Conservation (phyloP, 202 grass and related monocot genomes). For the Cymbopogon flexuosus region DNA sequence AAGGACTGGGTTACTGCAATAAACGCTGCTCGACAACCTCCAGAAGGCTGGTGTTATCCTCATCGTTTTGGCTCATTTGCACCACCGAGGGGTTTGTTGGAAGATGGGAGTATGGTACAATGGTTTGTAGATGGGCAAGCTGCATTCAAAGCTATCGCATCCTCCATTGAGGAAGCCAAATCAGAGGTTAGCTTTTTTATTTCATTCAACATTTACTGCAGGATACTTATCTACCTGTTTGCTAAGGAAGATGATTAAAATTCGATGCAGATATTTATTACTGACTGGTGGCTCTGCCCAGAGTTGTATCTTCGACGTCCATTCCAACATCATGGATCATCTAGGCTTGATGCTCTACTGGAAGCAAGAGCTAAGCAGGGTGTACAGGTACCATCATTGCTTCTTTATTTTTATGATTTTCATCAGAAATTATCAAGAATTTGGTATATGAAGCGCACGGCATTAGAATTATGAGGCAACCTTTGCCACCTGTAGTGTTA, state of each 20-base stretch:
- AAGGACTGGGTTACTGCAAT: constrained; percentile 93
- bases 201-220: constrained; percentile 12
- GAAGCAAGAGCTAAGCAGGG: constrained; percentile 93
- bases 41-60: constrained; percentile 89
- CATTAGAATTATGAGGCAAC: constrained; percentile 14
- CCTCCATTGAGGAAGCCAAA: constrained; percentile 90
- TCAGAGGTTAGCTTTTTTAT: constrained; percentile 60
- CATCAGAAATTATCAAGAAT: neutral
- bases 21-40: constrained; percentile 80
- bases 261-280: constrained; percentile 85
- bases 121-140: constrained; percentile 94
- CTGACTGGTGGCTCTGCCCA: constrained; percentile 95
- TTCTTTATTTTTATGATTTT: neutral
- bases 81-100: constrained; percentile 75
- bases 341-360: constrained; percentile 76
- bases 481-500: neutral
- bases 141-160: constrained; percentile 79
- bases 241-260: constrained; percentile 27
- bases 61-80: constrained; percentile 95
- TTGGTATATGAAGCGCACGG: neutral
- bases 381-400: constrained; percentile 61
- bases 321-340: constrained; percentile 65
- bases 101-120: constrained; percentile 71
- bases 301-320: constrained; percentile 90
- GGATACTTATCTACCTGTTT: neutral